Conservation (phyloP, 1,139 yeast species). For the Hansenula lynferdii region DNA sequence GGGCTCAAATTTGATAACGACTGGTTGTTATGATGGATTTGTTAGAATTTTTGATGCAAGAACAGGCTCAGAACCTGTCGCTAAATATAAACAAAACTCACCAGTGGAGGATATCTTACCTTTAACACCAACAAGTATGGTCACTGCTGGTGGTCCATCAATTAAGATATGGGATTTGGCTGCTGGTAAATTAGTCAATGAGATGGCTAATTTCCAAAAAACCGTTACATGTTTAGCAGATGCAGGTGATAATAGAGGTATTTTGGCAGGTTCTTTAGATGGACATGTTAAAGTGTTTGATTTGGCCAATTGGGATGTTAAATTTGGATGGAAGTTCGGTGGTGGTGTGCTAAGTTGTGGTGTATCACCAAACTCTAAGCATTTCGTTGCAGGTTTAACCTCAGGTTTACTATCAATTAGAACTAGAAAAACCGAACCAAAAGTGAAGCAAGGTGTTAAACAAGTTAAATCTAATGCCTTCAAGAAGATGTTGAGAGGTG, state of each 20-base stretch:
- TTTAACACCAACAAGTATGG: conserved; percentile 71
- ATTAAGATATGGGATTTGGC: conserved; percentile 93
- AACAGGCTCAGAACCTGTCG: conserved; percentile 43
- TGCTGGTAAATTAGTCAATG: conserved; percentile 59
- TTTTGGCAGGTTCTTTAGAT: conserved; percentile 90
- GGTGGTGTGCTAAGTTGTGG: conserved; percentile 89
- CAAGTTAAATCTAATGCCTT: conserved; percentile 35
- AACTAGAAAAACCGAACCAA: conserved; percentile 71
- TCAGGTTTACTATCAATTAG: conserved; percentile 86
- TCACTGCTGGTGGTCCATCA: conserved; percentile 82
- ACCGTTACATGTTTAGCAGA: conserved; percentile 82
- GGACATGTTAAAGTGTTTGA: conserved; percentile 97
- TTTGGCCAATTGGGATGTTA: conserved; percentile 77
- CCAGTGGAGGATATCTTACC: conserved; percentile 91
- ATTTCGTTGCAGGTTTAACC: conserved; percentile 90
- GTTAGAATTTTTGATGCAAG: conserved; percentile 88
- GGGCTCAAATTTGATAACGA: conserved; percentile 69
- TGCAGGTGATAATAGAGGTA: conserved; percentile 57
- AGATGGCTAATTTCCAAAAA: conserved; percentile 80
- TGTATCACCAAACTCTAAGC: conserved; percentile 84
- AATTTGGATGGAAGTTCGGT: conserved; percentile 97
- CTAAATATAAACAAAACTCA: conserved; percentile 50
- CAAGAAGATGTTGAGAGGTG: conserved; percentile 83
- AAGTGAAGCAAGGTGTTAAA: conserved; percentile 43
- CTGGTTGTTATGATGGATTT: conserved; percentile 91